Conservation (phyloP, 2,329 filamentous ascomycete species). For the Colletotrichum australisinense region DNA sequence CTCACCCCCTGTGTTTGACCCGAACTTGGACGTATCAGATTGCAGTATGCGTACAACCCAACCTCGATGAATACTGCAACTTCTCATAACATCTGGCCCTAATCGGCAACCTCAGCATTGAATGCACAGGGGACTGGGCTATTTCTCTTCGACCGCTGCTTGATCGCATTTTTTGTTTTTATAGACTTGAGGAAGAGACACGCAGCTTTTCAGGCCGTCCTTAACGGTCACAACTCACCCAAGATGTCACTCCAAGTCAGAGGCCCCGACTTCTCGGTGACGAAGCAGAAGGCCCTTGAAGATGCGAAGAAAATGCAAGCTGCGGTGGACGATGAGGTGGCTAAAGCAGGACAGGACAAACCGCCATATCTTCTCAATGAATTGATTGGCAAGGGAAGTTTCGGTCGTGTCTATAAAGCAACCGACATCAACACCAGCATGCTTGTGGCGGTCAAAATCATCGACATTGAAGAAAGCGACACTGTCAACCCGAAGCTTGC, state of each 20-base stretch:
- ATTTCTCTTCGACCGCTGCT: background rate
- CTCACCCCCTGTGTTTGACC: constrained; percentile 33
- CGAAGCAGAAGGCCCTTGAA: constrained; percentile 71
- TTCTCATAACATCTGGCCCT: constrained; percentile 2
- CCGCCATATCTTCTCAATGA: constrained; percentile 77
- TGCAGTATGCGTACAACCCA: constrained; percentile 4
- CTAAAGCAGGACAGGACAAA: constrained; percentile 67
- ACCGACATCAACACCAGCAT: constrained; percentile 56
- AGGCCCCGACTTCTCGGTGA: constrained; percentile 56
- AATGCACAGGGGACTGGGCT: background rate
- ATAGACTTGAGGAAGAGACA: background rate
- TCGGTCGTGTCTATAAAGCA: constrained; percentile 80
- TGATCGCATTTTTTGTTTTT: background rate
- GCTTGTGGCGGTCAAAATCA: constrained; percentile 83
- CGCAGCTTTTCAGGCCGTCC: background rate
- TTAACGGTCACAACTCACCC: constrained; percentile 6
- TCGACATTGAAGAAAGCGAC: constrained; percentile 84
- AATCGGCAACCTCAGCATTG: background rate
- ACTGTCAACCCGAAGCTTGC: constrained; percentile 72
- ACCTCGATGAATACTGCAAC: constrained; percentile 12
- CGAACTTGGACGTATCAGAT: constrained; percentile 32
- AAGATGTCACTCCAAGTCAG: constrained; percentile 55
- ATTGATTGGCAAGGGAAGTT: constrained; percentile 80
- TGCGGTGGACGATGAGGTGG: constrained; percentile 70
- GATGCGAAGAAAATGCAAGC: constrained; percentile 79